Evolutionary conservation across 2,329 filamentous ascomycete species (phyloP).

Genomic region (Ascocoryne sarcoides): DNA sequence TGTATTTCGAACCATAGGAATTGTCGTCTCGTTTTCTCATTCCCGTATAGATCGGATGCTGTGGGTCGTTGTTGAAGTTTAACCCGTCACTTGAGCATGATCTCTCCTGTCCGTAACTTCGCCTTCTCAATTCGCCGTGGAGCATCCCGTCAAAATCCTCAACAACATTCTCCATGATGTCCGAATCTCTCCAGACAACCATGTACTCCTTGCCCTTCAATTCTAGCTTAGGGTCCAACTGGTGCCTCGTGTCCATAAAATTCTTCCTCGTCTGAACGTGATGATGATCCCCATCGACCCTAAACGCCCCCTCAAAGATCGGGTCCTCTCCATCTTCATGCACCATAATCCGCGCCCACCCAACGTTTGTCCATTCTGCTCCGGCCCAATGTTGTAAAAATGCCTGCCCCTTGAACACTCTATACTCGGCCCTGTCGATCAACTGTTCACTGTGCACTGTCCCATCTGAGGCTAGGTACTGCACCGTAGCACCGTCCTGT

Average conservation of each 20-base stretch:
- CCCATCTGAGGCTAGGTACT: constrained; percentile 66
- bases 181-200: constrained; percentile 88
- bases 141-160: constrained; percentile 43
- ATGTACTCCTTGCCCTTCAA: constrained; percentile 61
- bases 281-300: constrained; percentile 72
- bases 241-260: constrained; percentile 64
- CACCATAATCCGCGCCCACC: constrained; percentile 79
- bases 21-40: constrained; percentile 39
- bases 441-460: constrained; percentile 55
- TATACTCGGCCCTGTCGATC: constrained; percentile 65
- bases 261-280: constrained; percentile 71
- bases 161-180: constrained; percentile 44
- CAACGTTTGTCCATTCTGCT: constrained; percentile 65
- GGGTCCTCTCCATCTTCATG: constrained; percentile 67
- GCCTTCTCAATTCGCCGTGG: constrained; percentile 26
- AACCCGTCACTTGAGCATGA: constrained; percentile 70
- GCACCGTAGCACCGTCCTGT: constrained; percentile 63
- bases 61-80: constrained; percentile 65
- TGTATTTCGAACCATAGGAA: constrained; percentile 51
- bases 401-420: constrained; percentile 73
- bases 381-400: constrained; percentile 56
- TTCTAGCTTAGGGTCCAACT: constrained; percentile 54
- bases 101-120: constrained; percentile 28
- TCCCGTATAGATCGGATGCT: constrained; percentile 56
- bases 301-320: constrained; percentile 85